A percentile compares a stretch with the other conserved stretches of the same genome.
Evolutionary conservation across 495 filamentous ascomycete genomes (phyloP).

Genomic region (Thozetella sp.): DNA sequence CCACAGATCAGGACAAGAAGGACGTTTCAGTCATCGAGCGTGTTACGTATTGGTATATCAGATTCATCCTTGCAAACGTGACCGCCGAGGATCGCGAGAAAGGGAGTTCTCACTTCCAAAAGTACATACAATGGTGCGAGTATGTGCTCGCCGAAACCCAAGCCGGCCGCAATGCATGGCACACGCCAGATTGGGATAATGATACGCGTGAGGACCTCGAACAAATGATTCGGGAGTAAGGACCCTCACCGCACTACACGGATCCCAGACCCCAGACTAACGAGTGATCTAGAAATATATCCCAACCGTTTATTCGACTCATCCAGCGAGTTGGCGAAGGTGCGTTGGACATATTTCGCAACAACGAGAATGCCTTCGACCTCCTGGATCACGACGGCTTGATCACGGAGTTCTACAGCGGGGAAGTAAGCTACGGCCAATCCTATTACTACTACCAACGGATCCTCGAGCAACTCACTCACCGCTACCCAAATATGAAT

Average conservation of each 20-base stretch:
- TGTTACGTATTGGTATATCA: conserved; percentile 12
- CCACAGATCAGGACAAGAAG: not conserved
- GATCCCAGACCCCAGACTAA: not conserved
- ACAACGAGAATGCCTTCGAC: too few relatives aligned
- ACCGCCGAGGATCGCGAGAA: not conserved
- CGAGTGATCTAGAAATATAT: not conserved
- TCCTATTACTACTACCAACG: not conserved
- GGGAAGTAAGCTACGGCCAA: conserved; percentile 8
- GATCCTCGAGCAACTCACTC: conserved; percentile 37
- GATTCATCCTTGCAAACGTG: not conserved
- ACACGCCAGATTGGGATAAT: too few relatives aligned
- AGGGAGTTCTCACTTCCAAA: too few relatives aligned
- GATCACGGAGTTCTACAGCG: conserved; percentile 16
- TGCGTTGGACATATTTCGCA: conserved; percentile 20
- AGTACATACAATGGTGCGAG: not conserved
- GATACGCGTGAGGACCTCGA: too few relatives aligned
- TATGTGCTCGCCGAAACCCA: not conserved
- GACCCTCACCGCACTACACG: too few relatives aligned
- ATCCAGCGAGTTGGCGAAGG: too few relatives aligned
- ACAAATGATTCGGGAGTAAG: too few relatives aligned
- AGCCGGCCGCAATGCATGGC: too few relatives aligned
- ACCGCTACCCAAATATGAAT: conserved; percentile 41
- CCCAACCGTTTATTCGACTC: not conserved
- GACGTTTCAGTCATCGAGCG: conserved; percentile 5
- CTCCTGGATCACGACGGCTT: conserved; percentile 27